phyloP scores from a whole-genome alignment of 2,329 filamentous ascomycete species.

The Colletotrichum liaoningense region DNA sequence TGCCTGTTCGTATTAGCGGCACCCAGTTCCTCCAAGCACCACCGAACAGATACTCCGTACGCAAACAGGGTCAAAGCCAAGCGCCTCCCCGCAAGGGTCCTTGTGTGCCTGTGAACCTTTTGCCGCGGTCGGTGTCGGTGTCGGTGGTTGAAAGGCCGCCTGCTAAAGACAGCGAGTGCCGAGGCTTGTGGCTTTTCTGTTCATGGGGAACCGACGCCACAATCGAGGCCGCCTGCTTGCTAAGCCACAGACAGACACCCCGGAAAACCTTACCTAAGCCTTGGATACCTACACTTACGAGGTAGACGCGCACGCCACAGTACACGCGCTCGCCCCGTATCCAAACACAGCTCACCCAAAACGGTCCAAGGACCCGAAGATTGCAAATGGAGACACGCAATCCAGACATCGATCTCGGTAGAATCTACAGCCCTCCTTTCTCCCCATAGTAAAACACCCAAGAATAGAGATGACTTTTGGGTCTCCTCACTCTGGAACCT shows the following conservation, averaged over 20 bases:
- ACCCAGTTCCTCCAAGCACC: background rate
- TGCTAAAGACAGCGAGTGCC: background rate
- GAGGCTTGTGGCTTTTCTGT: background rate
- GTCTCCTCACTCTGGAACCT: background rate
- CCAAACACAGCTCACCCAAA: background rate
- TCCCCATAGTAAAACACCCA: background rate
- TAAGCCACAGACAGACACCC: background rate
- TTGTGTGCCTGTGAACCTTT: too few relatives aligned
- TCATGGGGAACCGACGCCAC: background rate
- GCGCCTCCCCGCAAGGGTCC: too few relatives aligned
- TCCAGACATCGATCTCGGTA: background rate
- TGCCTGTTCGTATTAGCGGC: background rate
- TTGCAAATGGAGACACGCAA: background rate
- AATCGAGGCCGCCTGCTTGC: background rate
- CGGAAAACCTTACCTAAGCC: background rate
- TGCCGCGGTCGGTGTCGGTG: too few relatives aligned
- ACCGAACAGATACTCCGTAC: too few relatives aligned
- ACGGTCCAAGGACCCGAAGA: background rate
- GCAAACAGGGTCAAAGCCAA: too few relatives aligned
- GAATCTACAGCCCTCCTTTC: background rate
- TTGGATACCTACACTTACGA: too few relatives aligned
- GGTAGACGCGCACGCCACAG: background rate
- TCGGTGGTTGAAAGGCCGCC: too few relatives aligned
- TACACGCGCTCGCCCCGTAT: background rate
- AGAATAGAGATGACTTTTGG: conserved; percentile 4